Evolutionary conservation across 2,329 filamentous ascomycete species (phyloP), one percentile per base, ranked within the genome.

Genomic region (Nemania sp.): DNA sequence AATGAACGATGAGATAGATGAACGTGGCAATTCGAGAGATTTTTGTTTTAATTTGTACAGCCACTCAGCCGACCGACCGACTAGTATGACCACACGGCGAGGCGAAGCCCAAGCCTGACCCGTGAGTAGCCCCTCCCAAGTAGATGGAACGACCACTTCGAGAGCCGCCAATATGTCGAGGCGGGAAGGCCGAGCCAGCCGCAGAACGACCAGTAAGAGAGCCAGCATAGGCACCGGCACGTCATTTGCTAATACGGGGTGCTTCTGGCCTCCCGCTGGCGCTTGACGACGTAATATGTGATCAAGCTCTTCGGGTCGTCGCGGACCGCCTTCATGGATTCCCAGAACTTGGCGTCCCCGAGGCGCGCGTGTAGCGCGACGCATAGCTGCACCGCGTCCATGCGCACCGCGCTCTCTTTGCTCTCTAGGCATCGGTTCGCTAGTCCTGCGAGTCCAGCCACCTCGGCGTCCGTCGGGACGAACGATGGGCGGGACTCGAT

Each of bases 361-460:
- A 89, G 80, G 11, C 83, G 76, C 48, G 81, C 79, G 72, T 92
- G 89, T 62, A 92, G 76, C 60, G 87, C 86, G 25, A 92, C 87
- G 68, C 90, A 92, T n/a, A 92, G 80, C 72, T 91, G 87, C 47
- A 92, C 88, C n/a, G 90, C 88, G 62, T 90, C 90, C 81, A 91
- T 90, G 42, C 86, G 80, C 7, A 89, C 86, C 6, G 83, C 85
- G 49, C 84, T 87, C 68, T 88, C 85, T 25, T 77, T 71, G 64
- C 83, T 87, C 64, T 86, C 84, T 17, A 89, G 78, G 65, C 85
- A 88, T 46, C 80, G 77, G n/a, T 76, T 76, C 3, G 84, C 79
- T 20, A 88, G 76, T 10, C 67, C 74, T 1, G 82, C 78, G 37
- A 88, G 78, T 54, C 77, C 78, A 0, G 71, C 71, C n/a, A 87